Evolutionary conservation across 345 rosid species (phyloP).

Genomic region (Cardamine chenopodiifolia): DNA sequence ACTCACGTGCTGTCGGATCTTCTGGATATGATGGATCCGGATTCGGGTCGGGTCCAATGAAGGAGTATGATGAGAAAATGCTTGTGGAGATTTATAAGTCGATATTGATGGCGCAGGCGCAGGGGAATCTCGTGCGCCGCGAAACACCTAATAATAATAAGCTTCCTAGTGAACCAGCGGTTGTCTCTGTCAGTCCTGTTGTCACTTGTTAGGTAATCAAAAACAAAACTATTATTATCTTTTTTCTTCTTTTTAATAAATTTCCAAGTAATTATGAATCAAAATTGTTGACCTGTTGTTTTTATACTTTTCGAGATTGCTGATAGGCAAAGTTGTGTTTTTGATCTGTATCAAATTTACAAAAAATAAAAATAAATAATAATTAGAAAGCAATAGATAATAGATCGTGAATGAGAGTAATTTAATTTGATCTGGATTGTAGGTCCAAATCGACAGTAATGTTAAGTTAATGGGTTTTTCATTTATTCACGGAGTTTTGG

Average conservation of each 20-base stretch:
- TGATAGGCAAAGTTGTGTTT: conserved; percentile 17
- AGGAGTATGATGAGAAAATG: conserved; percentile 59
- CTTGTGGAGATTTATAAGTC: conserved; percentile 75
- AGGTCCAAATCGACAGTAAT: conserved; percentile 31
- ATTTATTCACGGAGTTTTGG: background rate
- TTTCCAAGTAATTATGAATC: conserved; percentile 2
- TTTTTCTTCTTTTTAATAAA: background rate
- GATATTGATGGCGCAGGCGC: conserved; percentile 54
- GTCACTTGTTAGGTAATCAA: conserved; percentile 27
- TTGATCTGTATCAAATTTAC: conserved; percentile 13
- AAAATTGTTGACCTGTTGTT: conserved; percentile 18
- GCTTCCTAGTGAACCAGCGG: conserved; percentile 28
- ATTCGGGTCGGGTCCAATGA: conserved; percentile 43
- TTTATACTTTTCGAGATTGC: conserved; percentile 7
- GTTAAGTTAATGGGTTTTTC: conserved; percentile 2
- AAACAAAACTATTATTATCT: background rate
- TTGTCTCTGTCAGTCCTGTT: conserved; percentile 21
- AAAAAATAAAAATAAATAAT: background rate
- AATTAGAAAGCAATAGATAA: too few relatives aligned
- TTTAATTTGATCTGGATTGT: too few relatives aligned
- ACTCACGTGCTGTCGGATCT: conserved; percentile 45
- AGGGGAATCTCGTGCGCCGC: conserved; percentile 52
- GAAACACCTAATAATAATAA: conserved; percentile 38
- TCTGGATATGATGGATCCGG: conserved; percentile 43
- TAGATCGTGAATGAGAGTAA: conserved; percentile 21